Conservation (phyloP, 179 eudicot genomes). For the Drosera spatulata region DNA sequence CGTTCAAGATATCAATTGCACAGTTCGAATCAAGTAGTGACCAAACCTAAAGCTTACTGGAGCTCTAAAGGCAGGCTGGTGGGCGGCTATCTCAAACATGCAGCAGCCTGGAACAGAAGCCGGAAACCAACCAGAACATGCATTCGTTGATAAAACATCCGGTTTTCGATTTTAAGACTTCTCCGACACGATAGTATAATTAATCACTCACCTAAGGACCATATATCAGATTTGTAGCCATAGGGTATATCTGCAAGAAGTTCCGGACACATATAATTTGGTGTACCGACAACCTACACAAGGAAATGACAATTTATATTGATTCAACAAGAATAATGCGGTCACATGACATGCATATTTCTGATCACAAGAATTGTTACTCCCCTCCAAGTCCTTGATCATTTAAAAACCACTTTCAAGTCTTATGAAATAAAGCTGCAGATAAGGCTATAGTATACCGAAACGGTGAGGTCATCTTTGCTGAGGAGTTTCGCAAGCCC, state of each 20-base stretch:
- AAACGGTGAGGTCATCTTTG: conserved; percentile 61
- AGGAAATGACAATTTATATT: not conserved
- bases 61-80: conserved; percentile 73
- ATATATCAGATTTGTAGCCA: conserved; percentile 96
- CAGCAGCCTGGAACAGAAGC: conserved; percentile 49
- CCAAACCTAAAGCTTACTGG: conserved; percentile 38
- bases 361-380: not conserved
- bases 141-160: not conserved
- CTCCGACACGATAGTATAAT: not conserved
- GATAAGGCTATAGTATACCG: conserved; percentile 25
- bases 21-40: not conserved
- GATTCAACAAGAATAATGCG: not conserved
- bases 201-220: conserved; percentile 63
- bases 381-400: not conserved
- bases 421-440: not conserved
- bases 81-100: conserved; percentile 22
- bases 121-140: not conserved
- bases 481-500: conserved; percentile 83
- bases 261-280: conserved; percentile 37
- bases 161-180: not conserved
- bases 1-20: not conserved
- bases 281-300: conserved; percentile 76
- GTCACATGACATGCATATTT: not conserved
- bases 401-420: not conserved
- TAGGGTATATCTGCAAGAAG: conserved; percentile 54